A percentile compares a stretch with the other conserved stretches of the same genome.
These are phyloP conservation scores for Calonectria honghensis DNA, from an alignment of 2,329 filamentous ascomycete genomes.

Conservation along the genomic window DNA sequence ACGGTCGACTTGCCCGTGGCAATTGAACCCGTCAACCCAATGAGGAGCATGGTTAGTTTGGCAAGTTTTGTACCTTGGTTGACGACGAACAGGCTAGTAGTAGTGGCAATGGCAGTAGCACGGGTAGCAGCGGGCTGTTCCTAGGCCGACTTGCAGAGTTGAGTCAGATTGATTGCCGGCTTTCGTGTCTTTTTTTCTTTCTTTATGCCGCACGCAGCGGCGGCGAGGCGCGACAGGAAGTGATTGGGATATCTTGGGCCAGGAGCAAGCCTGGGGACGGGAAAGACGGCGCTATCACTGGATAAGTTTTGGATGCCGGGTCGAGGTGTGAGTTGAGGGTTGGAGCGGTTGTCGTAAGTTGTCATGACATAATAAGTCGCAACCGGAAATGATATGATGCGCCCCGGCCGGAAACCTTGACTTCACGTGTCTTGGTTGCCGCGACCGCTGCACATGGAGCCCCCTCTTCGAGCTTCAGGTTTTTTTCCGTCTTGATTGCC, in stretches of 20 bases:
- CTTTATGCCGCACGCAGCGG: conserved; percentile 17
- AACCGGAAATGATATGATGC: conserved; percentile 46
- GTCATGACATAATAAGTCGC: conserved; percentile 19
- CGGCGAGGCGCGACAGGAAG: conserved; percentile 4
- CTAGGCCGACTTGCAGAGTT: not conserved
- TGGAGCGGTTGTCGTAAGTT: not conserved
- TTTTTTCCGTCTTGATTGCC: not conserved
- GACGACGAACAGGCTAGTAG: conserved; percentile 10
- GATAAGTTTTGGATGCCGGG: not conserved
- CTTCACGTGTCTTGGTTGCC: conserved; percentile 11
- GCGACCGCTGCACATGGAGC: not conserved
- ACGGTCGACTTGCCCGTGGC: conserved; percentile 99
- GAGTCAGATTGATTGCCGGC: not conserved
- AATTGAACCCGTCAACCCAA: conserved; percentile 97
- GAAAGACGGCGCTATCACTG: not conserved
- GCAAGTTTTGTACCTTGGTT: not conserved
- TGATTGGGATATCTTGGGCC: not conserved
- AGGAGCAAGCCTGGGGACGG: not conserved
- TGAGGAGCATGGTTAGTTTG: conserved; percentile 85
- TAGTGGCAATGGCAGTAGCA: not conserved
- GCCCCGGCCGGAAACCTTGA: not conserved
- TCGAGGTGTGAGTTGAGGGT: not conserved
- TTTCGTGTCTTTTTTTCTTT: not conserved
- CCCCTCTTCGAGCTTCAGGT: not conserved
- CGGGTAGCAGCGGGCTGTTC: not conserved